Base-by-base conservation (phyloP, 2,329 filamentous ascomycete species). In the Penicillium fuscoglaucum region DNA sequence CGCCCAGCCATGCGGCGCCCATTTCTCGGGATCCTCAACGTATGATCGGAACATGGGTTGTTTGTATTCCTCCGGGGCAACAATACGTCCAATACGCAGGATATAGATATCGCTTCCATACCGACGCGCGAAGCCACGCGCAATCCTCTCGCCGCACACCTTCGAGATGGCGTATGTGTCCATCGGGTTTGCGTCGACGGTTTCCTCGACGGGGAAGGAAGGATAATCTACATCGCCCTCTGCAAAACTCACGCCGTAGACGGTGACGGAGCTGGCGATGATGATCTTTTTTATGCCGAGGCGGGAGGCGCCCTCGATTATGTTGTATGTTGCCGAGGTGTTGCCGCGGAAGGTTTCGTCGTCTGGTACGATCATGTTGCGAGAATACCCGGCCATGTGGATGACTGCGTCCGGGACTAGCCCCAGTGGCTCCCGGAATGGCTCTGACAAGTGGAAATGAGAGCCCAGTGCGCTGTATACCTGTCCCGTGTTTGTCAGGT, bases 91-190 rank as follows among this genome's bases (percentile, higher is more conserved):
- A 50, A 88, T 86, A 2, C 84, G 76, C 26, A 87, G 69, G 0
- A 80, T 82, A 65, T 88, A 88, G 61, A 87, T 84, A 68, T 88
- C 85, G 2, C 74, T 75, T 0, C 61, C 64, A 62, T 83, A 88
- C 2, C 85, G 75, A 1, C 82, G 75, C 0, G 84, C 80, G 61
- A 87, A 87, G 0, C 81, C 80, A 3, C 83, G 74, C 0, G 83
- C 84, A 0, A 83, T 81, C 12, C 81, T 78, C 69, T 88, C 85
- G 8, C 82, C 82, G 55, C 82, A 83, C 4, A 87, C 73, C 65
- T 88, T 87, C 17, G 80, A 82, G 12, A 87, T 76, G 1, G 84
- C 84, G 66, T 88, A 88, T 0, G 81, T 80, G 60, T 88, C 86
- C 78, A 83, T 85, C 0, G 84, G 84, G 56, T 85, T 82, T 24